Conservation (phyloP, 345 rosid species). For the Hevea brasiliensis region DNA sequence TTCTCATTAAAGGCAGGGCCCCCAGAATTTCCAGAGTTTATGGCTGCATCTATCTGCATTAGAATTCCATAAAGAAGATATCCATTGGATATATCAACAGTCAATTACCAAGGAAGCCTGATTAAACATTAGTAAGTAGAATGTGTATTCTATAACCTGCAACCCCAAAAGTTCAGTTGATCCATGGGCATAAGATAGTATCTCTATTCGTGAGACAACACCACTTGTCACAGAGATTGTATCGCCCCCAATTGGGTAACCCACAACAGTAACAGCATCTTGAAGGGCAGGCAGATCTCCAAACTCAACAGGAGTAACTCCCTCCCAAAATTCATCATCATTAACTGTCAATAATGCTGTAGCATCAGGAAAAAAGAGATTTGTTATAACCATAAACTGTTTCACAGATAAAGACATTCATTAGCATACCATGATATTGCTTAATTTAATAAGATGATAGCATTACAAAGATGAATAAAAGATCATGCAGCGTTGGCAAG, state of each 20-base stretch:
- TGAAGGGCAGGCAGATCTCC: constrained; percentile 93
- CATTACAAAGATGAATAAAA: background rate
- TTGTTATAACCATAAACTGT: background rate
- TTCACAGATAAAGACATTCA: background rate
- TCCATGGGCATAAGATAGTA: constrained; percentile 85
- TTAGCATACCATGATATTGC: background rate
- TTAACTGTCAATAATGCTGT: constrained; percentile 70
- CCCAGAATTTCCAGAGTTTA: constrained; percentile 96
- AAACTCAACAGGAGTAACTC: constrained; percentile 78
- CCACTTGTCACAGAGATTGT: constrained; percentile 97
- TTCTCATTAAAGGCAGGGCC: constrained; percentile 98
- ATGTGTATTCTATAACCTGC: constrained; percentile 48
- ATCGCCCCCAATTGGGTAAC: constrained; percentile 95
- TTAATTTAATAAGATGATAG: background rate
- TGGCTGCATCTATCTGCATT: constrained; percentile 91
- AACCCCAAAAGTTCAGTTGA: constrained; percentile 91
- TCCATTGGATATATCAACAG: background rate
- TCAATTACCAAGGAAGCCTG: constrained; percentile 1
- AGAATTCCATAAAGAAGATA: constrained; percentile 1
- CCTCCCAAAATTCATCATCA: constrained; percentile 96
- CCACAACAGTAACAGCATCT: constrained; percentile 96
- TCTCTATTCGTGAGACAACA: constrained; percentile 92
- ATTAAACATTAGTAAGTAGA: background rate
- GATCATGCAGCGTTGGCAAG: background rate
- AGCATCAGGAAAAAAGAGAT: constrained; percentile 12